Evolutionary conservation across 805 yeast species (phyloP).

Genomic region (Saccharomycopsis oosterbeekiorum): DNA sequence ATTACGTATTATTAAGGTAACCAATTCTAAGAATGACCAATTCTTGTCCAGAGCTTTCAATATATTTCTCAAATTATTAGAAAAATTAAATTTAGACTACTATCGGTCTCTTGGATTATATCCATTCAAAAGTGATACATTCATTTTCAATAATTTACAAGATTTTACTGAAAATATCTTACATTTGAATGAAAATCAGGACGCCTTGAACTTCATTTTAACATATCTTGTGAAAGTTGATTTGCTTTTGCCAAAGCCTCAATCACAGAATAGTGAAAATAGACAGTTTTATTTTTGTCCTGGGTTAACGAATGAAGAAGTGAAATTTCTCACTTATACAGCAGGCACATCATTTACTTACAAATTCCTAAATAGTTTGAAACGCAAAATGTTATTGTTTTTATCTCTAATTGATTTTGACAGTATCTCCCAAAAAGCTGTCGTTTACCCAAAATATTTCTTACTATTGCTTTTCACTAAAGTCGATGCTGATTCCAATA

Average conservation of each 20-base stretch:
- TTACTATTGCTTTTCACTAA: conserved; percentile 54
- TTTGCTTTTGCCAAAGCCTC: conserved; percentile 39
- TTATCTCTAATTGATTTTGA: conserved; percentile 24
- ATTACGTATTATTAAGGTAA: conserved; percentile 15
- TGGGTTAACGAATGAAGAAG: conserved; percentile 51
- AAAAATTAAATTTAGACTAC: conserved; percentile 2
- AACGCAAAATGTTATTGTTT: conserved; percentile 34
- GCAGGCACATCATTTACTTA: conserved; percentile 56
- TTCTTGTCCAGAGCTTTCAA: conserved; percentile 49
- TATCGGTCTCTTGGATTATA: neutral
- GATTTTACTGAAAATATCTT: conserved; percentile 10
- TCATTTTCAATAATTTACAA: conserved; percentile 6
- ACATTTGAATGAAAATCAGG: conserved; percentile 2
- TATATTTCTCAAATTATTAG: conserved; percentile 47
- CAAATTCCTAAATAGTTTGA: conserved; percentile 35
- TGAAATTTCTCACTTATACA: conserved; percentile 52
- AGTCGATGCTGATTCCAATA: conserved; percentile 44
- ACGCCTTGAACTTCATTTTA: conserved; percentile 38
- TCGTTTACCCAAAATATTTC: conserved; percentile 26
- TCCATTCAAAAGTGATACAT: neutral
- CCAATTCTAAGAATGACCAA: neutral
- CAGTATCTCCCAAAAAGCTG: neutral
- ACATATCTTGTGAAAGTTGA: conserved; percentile 46
- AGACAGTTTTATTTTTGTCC: conserved; percentile 40
- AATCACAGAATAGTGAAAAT: conserved; percentile 25